phyloP scores from a whole-genome alignment of 192 early-diverging fungal genomes.

The Coemansia sp. region DNA sequence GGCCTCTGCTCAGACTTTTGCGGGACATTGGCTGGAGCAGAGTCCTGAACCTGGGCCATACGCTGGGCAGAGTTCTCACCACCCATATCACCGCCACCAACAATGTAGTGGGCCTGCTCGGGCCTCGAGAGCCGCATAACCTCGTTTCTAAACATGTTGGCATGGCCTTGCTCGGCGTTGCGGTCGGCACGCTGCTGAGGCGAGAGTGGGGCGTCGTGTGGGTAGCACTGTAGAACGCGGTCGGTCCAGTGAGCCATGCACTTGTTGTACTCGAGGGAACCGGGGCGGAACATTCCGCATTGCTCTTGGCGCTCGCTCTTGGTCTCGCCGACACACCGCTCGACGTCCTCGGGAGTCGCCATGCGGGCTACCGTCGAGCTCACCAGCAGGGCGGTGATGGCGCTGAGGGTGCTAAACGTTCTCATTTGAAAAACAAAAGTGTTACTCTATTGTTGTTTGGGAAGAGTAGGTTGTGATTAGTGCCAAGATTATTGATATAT shows the following conservation, averaged over 20 bases:
- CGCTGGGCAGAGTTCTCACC: constrained; percentile 13
- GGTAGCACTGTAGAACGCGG: constrained; percentile 37
- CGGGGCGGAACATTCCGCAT: constrained; percentile 34
- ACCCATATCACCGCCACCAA: constrained; percentile 8
- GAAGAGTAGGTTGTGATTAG: no score
- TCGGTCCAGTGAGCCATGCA: constrained; percentile 53
- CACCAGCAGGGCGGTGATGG: constrained; percentile 31
- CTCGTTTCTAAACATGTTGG: constrained; percentile 24
- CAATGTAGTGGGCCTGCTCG: constrained; percentile 23
- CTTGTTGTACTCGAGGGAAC: constrained; percentile 48
- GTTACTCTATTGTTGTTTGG: background rate
- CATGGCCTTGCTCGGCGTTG: constrained; percentile 12
- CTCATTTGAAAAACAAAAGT: constrained; percentile 9
- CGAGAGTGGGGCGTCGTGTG: constrained; percentile 16
- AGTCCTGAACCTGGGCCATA: background rate
- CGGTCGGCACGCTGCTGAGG: constrained; percentile 32
- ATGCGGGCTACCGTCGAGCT: constrained; percentile 16
- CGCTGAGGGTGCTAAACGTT: constrained; percentile 37
- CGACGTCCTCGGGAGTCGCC: constrained; percentile 3
- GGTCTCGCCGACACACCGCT: constrained; percentile 8
- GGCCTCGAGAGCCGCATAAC: constrained; percentile 21
- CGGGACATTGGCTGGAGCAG: background rate
- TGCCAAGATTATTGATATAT: no score
- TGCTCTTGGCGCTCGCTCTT: constrained; percentile 33
- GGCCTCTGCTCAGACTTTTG: background rate